These are phyloP conservation scores for Fusarium sp. DNA, from an alignment of 2,329 filamentous ascomycete genomes.

Conservation along the genomic window DNA sequence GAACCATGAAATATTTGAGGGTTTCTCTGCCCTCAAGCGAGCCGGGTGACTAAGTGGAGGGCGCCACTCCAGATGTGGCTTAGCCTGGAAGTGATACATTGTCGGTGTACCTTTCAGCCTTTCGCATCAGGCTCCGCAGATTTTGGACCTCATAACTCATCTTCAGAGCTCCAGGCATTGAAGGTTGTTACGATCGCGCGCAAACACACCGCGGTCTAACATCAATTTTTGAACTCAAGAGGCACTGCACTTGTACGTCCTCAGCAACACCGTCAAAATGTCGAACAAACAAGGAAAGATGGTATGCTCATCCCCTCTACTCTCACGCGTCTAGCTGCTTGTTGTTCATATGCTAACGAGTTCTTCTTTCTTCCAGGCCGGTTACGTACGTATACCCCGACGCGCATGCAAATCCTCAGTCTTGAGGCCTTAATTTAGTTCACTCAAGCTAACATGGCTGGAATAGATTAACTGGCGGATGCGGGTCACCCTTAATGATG, in stretches of 20 bases:
- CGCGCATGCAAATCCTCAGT: conserved; percentile 20
- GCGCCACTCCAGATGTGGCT: conserved; percentile 10
- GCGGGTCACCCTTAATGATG: conserved; percentile 95
- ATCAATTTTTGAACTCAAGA: conserved; percentile 62
- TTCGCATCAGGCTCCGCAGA: conserved; percentile 63
- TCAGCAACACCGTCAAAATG: conserved; percentile 53
- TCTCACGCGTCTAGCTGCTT: conserved; percentile 51
- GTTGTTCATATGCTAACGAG: conserved; percentile 73
- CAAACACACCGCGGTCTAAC: conserved; percentile 57
- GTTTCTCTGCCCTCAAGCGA: conserved; percentile 60
- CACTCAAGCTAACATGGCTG: conserved; percentile 28
- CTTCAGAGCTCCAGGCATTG: conserved; percentile 62
- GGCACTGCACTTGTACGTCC: conserved; percentile 53
- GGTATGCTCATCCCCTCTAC: conserved; percentile 72
- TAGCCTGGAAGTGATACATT: conserved; percentile 53
- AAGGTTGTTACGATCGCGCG: conserved; percentile 58
- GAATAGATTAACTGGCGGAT: conserved; percentile 98
- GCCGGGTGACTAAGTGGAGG: conserved; percentile 46
- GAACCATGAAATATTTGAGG: conserved; percentile 57
- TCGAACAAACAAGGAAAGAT: conserved; percentile 97
- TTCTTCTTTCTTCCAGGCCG: conserved; percentile 70
- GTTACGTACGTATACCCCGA: conserved; percentile 72
- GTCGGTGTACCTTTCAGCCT: conserved; percentile 57
- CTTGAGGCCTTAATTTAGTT: background rate
- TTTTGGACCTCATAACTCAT: conserved; percentile 59